Evolutionary conservation across 306 rosid species (phyloP).

Genomic region (Chamaecrista fasciculata): DNA sequence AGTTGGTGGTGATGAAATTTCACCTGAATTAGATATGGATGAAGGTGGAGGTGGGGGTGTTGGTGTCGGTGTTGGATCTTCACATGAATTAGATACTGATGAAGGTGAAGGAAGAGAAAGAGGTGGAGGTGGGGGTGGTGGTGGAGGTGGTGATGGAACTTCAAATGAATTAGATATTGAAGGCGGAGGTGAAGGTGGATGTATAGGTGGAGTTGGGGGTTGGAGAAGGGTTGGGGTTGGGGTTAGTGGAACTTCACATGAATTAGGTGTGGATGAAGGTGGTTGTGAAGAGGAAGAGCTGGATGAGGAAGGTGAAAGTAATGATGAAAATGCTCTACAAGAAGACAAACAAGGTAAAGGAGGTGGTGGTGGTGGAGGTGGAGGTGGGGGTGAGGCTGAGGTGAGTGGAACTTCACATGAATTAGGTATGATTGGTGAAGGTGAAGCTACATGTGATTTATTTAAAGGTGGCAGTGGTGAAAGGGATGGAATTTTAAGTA

Average conservation of each 20-base stretch:
- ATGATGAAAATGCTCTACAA: neutral
- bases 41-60: slow-evolving; percentile 32
- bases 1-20: slow-evolving; percentile 16
- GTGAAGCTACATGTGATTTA: slow-evolving; percentile 27
- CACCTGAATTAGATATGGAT: neutral
- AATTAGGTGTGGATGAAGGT: too few relatives aligned
- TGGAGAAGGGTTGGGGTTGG: too few relatives aligned
- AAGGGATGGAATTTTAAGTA: slow-evolving; percentile 8
- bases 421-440: slow-evolving; percentile 7
- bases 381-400: slow-evolving; percentile 11
- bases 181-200: slow-evolving; percentile 52
- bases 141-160: slow-evolving; percentile 11
- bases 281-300: neutral
- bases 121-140: slow-evolving; percentile 40
- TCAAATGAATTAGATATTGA: neutral
- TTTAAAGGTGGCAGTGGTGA: slow-evolving; percentile 3
- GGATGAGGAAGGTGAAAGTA: too few relatives aligned
- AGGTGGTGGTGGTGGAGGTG: slow-evolving; percentile 29
- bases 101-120: too few relatives aligned
- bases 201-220: slow-evolving; percentile 39
- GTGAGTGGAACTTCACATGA: slow-evolving; percentile 21
- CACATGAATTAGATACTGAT: neutral
- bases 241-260: too few relatives aligned
- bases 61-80: slow-evolving; percentile 16
- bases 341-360: slow-evolving; percentile 23